Conservation (phyloP, 139 green algal species). For the Tetradesmus lagerheimii region DNA sequence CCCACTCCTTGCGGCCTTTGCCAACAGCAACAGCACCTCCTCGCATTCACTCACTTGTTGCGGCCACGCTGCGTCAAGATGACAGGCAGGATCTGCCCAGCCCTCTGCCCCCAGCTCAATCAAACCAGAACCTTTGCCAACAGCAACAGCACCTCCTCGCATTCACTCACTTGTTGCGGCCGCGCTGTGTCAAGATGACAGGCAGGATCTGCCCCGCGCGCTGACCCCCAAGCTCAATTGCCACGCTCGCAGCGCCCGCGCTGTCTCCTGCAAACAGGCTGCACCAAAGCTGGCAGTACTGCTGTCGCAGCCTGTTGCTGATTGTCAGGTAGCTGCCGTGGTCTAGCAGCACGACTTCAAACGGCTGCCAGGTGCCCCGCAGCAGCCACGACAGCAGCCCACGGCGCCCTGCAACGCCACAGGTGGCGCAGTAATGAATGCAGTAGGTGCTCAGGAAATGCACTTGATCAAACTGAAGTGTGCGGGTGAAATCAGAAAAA, state of each 20-base stretch:
- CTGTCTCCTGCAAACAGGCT: slow-evolving; percentile 42
- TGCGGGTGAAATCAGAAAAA: no score
- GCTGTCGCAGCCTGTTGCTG: slow-evolving; percentile 59
- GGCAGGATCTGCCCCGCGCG: slow-evolving; percentile 72
- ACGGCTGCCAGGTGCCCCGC: slow-evolving; percentile 59
- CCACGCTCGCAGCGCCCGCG: slow-evolving; percentile 31
- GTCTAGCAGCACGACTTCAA: slow-evolving; percentile 90
- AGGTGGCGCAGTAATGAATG: no score
- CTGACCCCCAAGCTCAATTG: slow-evolving; percentile 61
- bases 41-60: slow-evolving; percentile 40
- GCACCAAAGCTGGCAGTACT: slow-evolving; percentile 85
- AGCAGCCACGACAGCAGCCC: slow-evolving; percentile 60
- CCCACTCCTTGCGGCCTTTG: no score
- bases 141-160: no score
- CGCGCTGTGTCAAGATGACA: slow-evolving; percentile 71
- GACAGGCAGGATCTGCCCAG: slow-evolving; percentile 68
- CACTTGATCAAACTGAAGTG: no score
- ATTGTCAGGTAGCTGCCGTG: slow-evolving; percentile 87
- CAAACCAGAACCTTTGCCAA: background rate
- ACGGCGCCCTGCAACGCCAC: slow-evolving; percentile 23
- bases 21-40: no score
- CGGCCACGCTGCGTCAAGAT: slow-evolving; percentile 69
- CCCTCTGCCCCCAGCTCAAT: slow-evolving; percentile 56
- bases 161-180: slow-evolving; percentile 51
- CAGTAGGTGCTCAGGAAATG: no score